These are phyloP conservation scores for Paecilomyces fulvus DNA, from an alignment of 2,329 filamentous ascomycete species.

Conservation along the genomic window DNA sequence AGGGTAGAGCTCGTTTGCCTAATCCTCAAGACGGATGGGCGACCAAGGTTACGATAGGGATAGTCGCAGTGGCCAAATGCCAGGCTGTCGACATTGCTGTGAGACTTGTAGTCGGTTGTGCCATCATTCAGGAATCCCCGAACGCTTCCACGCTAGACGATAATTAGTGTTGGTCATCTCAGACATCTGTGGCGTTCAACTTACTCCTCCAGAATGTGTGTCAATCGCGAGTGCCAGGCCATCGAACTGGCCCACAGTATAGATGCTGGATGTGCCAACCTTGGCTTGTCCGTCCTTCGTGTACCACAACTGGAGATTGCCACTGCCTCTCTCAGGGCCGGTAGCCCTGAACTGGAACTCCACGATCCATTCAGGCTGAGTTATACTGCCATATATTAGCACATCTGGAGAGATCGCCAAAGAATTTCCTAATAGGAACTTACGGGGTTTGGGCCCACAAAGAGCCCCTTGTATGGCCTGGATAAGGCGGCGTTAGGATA, in stretches of 20 bases:
- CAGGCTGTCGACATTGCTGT: conserved; percentile 69
- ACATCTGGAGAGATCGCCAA: neutral
- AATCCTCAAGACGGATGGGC: conserved; percentile 70
- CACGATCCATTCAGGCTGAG: conserved; percentile 63
- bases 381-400: conserved; percentile 19
- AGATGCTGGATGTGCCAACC: conserved; percentile 68
- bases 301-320: conserved; percentile 93
- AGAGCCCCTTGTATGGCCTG: conserved; percentile 75
- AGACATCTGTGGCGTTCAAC: conserved; percentile 6
- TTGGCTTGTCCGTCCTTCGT: conserved; percentile 57
- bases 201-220: conserved; percentile 61
- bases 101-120: conserved; percentile 64
- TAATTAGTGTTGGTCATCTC: conserved; percentile 7
- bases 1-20: conserved; percentile 58
- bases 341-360: conserved; percentile 82
- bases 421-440: conserved; percentile 9
- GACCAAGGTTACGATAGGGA: conserved; percentile 81
- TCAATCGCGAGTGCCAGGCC: conserved; percentile 84
- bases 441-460: conserved; percentile 63
- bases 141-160: conserved; percentile 59
- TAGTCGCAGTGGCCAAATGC: conserved; percentile 92
- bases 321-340: conserved; percentile 74
- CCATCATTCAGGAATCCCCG: conserved; percentile 94
- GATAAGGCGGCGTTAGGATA: conserved; percentile 80
- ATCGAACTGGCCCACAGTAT: conserved; percentile 77